phyloP scores from a whole-genome alignment of 2,329 filamentous ascomycete genomes.

The Neoarthrinium moseri region DNA sequence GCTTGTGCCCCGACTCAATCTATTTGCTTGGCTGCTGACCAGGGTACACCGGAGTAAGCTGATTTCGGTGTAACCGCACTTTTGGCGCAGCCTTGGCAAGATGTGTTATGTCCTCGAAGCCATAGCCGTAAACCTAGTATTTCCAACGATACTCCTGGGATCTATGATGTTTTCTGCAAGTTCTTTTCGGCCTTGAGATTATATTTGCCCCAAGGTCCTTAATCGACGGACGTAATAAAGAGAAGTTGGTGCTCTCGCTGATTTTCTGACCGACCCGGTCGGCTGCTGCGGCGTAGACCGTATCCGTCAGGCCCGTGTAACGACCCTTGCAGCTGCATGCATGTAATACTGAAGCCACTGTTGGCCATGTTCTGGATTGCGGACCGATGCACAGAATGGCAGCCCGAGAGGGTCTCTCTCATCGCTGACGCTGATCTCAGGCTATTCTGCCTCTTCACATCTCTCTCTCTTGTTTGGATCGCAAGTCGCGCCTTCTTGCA shows the following conservation, averaged over 20 bases:
- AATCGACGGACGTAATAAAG: too few relatives aligned
- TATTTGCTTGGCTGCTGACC: too few relatives aligned
- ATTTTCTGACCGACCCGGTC: neutral
- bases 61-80: too few relatives aligned
- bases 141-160: neutral
- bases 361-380: neutral
- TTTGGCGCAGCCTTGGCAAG: too few relatives aligned
- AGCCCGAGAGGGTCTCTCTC: neutral
- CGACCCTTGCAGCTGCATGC: slow-evolving; percentile 10
- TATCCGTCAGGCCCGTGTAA: slow-evolving; percentile 3
- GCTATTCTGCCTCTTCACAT: neutral
- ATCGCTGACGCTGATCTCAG: neutral
- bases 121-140: too few relatives aligned
- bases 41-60: too few relatives aligned
- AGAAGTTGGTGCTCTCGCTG: too few relatives aligned
- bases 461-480: neutral
- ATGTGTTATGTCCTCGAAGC: too few relatives aligned
- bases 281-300: slow-evolving; percentile 1
- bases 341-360: neutral
- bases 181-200: neutral
- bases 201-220: too few relatives aligned
- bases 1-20: too few relatives aligned
- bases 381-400: slow-evolving; percentile 4
- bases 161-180: neutral
- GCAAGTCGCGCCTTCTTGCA: neutral